Evolutionary conservation across 108 stramenopile genomes (phyloP), one percentile per base, ranked within the genome.

Genomic region (Thalassiosira profunda): DNA sequence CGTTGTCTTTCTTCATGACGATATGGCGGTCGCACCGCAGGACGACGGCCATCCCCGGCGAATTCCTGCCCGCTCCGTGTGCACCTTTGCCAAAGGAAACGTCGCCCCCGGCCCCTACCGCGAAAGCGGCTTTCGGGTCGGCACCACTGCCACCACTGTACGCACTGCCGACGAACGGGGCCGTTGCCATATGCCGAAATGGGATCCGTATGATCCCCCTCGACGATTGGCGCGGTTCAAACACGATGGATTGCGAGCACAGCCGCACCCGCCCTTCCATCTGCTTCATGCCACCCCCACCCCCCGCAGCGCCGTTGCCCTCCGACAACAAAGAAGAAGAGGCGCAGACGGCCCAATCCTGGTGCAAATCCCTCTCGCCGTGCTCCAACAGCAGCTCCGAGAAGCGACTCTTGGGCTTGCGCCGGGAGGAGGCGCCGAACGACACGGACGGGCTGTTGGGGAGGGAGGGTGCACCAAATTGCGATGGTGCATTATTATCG

Each of bases 281-380:
- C 46, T 84, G 75, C 21, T 76, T 85, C 82, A 93, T 86, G 56
- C 46, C 51, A 52, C 26, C 38, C 14, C 47, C 63, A 28, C 25
- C 37, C 25, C 28, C 41, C 58, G 40, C 44, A n/a, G 28, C 35
- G 30, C 8, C 43, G 37, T 26, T 36, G 34, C 30, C 51, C 37
- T 23, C 35, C 33, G 15, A 45, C 17, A 36, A 55, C 12, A 53
- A 30, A 21, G 53, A 58, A 18, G 80, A 81, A n/a, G 80, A 67
- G 15, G 89, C 89, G 30, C 80, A 59, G 21, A 91, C 93, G 7
- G 90, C 90, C 93, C 93, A 94, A 76, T 94, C 90, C 63, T 92
- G 88, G 21, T 70, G 26, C 14, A 94, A 55, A 21, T 82, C 65
- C 41, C 79, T 76, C 62, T 94, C 93, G 49, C 93, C 93, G 60